Evolutionary conservation across 2,329 filamentous ascomycete genomes (phyloP), one percentile per base, ranked within the genome.

Genomic region (Colletotrichum agaves): DNA sequence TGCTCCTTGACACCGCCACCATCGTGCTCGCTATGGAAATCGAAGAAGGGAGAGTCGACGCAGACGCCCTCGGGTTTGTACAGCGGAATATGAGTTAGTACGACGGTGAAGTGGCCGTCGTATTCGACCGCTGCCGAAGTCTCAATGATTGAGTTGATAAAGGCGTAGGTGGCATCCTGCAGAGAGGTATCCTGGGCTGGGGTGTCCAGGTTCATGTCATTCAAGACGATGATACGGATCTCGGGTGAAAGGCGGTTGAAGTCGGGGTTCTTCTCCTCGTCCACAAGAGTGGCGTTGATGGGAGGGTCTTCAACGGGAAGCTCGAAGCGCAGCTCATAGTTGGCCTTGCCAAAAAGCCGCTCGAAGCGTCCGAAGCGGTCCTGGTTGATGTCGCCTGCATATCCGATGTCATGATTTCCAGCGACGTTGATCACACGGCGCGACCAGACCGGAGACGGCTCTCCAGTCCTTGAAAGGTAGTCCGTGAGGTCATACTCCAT

Each of bases 341-440:
- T 97, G 17, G 92, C 89, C 71, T 90, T 92, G 63, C 96, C 96
- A 81, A 97, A 99, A 1, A 87, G 87, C 21, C 86, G 84, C 79
- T 97, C 94, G 76, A 98, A 99, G 1, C 96, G 88, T 31, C 88
- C 83, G 61, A 98, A 84, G 3, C 94, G 88, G 69, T 88, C 84
- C n/a, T 85, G 81, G 44, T 91, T 93, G 69, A 98, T 85, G 78
- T 99, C 96, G 3, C 96, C 96, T 0, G 94, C 93, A 77, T 99
- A 99, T 37, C 96, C 96, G 74, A 99, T 90, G 78, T 99, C 96
- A 76, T 99, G 96, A 75, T 99, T 99, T 1, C 96, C 96, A 0
- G 90, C 94, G 27, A 98, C 88, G 72, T 97, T 97, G 76, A 99
- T 93, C 70, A 98, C 85, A 62, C 91, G 87, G 44, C 83, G 85